Evolutionary conservation across 2,329 filamentous ascomycete genomes (phyloP), one percentile per base, ranked within the genome.

Genomic region (Fusarium praegraminearum): DNA sequence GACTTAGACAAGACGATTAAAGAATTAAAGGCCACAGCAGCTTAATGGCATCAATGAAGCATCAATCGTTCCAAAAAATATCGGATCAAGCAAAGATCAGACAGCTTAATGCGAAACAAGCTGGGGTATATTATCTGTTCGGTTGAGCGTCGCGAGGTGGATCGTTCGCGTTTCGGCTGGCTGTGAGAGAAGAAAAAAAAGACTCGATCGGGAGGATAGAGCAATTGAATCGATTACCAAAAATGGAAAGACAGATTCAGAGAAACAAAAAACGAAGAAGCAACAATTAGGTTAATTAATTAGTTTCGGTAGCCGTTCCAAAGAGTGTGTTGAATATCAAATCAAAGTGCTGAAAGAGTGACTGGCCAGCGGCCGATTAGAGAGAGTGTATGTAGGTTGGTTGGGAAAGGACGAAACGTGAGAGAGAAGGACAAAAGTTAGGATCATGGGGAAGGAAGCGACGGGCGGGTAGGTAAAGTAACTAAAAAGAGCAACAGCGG

Each of bases 311-410:
- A 36, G 22, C 28, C 35, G n/a, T 52, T 40, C 49, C 49, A 73
- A 75, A 41, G 67, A 71, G 64, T 71, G 67, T 67, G 73, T 63
- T 62, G 69, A 70, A 61, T 65, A 66, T 56, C 55, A 68, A 62
- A 66, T 56, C 55, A 68, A 62, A 57, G 43, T 65, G 57, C 56
- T 74, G 65, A 75, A 69, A 57, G 73, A 75, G 65, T 62, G 73
- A 73, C 71, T 75, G 73, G 73, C 71, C 65, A 67, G 65, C 62
- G 71, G 63, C 71, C 65, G 73, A 75, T 74, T 72, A 75, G 62
- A 73, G 72, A 51, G 69, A 75, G 72, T 59, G 71, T 71, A 71
- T 68, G 72, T 69, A 63, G 65, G 60, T 69, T 58, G 59, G 63
- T 71, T 65, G 57, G 70, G 62, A 56, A 64, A 61, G 44, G 54